phyloP scores from a whole-genome alignment of 495 filamentous ascomycete species.

The Lepraria neglecta region DNA sequence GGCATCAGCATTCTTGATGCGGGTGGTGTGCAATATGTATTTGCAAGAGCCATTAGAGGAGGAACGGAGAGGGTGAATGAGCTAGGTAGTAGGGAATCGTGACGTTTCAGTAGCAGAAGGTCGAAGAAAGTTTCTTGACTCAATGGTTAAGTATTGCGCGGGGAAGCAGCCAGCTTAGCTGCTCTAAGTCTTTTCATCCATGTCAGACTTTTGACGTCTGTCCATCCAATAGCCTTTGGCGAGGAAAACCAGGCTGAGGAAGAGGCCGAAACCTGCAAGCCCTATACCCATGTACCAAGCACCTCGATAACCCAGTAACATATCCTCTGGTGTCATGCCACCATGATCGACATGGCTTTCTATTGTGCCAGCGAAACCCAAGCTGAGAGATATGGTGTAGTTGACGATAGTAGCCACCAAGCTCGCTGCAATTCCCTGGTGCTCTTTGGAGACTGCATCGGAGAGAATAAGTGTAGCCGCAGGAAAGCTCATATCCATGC shows the following conservation, averaged over 20 bases:
- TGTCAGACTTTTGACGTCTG: neutral
- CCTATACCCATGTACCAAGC: conserved; percentile 55
- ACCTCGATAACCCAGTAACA: conserved; percentile 49
- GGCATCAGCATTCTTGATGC: no score
- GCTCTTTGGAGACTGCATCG: conserved; percentile 36
- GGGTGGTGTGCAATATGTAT: no score
- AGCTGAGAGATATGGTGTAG: conserved; percentile 58
- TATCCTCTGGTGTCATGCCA: conserved; percentile 33
- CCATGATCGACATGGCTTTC: conserved; percentile 48
- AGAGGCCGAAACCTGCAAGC: conserved; percentile 41
- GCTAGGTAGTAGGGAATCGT: no score
- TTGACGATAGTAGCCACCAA: conserved; percentile 61
- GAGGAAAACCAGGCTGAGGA: conserved; percentile 23
- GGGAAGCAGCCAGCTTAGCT: neutral
- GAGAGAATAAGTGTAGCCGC: conserved; percentile 32
- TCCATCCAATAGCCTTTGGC: conserved; percentile 11
- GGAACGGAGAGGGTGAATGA: no score
- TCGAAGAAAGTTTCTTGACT: no score
- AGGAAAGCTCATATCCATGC: conserved; percentile 46
- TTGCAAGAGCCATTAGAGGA: no score
- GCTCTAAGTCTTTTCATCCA: neutral
- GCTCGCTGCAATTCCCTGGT: conserved; percentile 50
- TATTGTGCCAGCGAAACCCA: conserved; percentile 61
- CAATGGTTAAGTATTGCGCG: neutral
- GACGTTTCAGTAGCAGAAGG: no score